Base-by-base conservation (phyloP, 306 rosid species). In the Cotoneaster glaucophyllus region DNA sequence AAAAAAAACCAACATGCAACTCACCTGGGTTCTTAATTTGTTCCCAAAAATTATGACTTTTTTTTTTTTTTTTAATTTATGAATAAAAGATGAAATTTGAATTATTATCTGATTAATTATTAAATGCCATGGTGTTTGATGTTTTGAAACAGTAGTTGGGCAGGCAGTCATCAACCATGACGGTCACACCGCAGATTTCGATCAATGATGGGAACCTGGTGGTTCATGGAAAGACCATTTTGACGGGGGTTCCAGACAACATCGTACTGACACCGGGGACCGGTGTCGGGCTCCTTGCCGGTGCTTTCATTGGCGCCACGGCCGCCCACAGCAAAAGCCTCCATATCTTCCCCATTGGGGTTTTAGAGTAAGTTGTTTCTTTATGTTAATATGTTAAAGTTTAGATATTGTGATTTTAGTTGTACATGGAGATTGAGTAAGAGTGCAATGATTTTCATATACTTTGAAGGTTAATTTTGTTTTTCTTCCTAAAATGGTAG, bases 251-350 rank as follows among this genome's bases (percentile, higher is more conserved):
- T 17, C 93, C 97, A 0, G 93, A 90, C 77, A 96, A 90, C 77
- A 80, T 96, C 82, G 88, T 90, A 65, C 77, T 92, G 39, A 92
- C 87, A 28, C 92, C 96, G 5, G 96, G 87, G 13, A 81, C 88
- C 1, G 91, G 90, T 6, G 78, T 45, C 22, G 96, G 96, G 6
- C 97, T 88, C 17, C 84, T 84, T 31, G 83, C 92, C 13, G 97
- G 99, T 26, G 87, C 92, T 10, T 92, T 96, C 26, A 59, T 96
- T 69, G 99, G 99, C 75, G 99, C 99, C 75, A 85, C 89, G 2
- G 87, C 93, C 83, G 78, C 96, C 1, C 61, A 84, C 34, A 84
- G 83, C 85, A 92, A 86, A 77, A 89, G 97, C 74, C 97, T 89
- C 43, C 99, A 96, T 74, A 96, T 92, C 10, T 92, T 96, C 53